Base-by-base conservation (phyloP, 2,329 filamentous ascomycete species). In the Claviceps sp. region DNA sequence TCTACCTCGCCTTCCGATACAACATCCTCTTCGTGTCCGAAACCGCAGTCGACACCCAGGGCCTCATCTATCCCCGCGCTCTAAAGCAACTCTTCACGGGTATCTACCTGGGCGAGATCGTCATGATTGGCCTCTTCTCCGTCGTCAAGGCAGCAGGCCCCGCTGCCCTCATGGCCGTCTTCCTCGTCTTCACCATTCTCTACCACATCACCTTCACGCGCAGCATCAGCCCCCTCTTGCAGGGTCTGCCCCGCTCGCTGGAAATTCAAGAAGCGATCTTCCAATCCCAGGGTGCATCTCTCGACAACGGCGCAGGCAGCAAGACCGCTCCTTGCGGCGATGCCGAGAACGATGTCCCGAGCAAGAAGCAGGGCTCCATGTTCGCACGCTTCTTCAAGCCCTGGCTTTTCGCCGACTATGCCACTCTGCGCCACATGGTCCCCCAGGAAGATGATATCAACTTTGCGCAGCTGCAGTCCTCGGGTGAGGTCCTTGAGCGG, bases 1-100 rank as follows among this genome's bases (percentile, higher is more conserved):
- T 94, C 71, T 93, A 94, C 66, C 74, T 88, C 50, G 85, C 87
- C 50, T 95, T 89, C 71, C 80, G 86, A 39, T 95, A 95, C 75
- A 90, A 91, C 67, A 67, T 95, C 50, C 73, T 95, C 22, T 95
- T 87, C 64, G 86, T 93, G 14, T 83, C 80, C 47, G 85, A 89
- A 58, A 78, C 85, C 13, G 74, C 82, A 55, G 82, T 95, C 56
- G 90, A 97, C 63, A 95, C 89, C 47, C 88, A 88, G 61, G 91
- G 93, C 47, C 80, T 91, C 22, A 82, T 88, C 61, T 97, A 95
- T 63, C 85, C 88, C 1, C 85, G 88, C 23, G 90, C 88, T 5
- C 76, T 97, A 44, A 88, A 95, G 71, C 90, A 97, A 55, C 77
- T 93, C 36, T 80, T 91, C 44, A 79, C 83, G 2, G 88, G 89